Base-by-base conservation (phyloP, 345 rosid genomes). In the Erucastrum elatum region DNA sequence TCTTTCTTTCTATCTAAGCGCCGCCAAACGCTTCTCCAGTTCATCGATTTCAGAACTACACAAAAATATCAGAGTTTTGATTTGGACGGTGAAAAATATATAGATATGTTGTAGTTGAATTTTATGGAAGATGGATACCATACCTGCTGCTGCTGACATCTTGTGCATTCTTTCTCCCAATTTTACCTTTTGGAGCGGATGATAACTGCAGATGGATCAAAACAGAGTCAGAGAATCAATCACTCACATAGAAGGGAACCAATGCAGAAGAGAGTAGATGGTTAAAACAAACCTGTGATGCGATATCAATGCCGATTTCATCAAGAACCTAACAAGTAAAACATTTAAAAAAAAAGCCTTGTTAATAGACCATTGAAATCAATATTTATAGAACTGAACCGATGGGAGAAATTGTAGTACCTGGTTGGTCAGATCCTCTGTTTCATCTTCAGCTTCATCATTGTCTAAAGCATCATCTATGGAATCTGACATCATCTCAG, bases 401-500 rank as follows among this genome's bases (percentile, higher is more conserved):
- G 4, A 66, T 44, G 64, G 6, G 26, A 4, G 10, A 53, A 67
- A 37, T 37, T 12, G 17, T 76, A 90, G 17, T 76, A 90, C 98
- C 87, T 94, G 98, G 83, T 90, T 91, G 35, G 98, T 94, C 79
- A 94, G 84, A 72, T 94, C 97, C 46, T 94, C 98, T 58, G 90
- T 90, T 81, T 94, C 98, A 27, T 92, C 97, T 84, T 94, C 97
- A 49, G 97, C 97, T 81, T 91, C 98, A 16, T 92, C 98, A 77
- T 90, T 29, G 70, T 94, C 98, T 86, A 94, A 77, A 64, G 90
- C 89, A 80, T 88, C 96, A 69, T 94, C 97, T 77, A 92, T 91
- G 64, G 94, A 74, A 34, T 94, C 97, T 66, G 98, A 91, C 97
- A 94, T 91, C 98, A 92, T 92, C 83, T 94, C 98, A 35, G 90